Base-by-base conservation (phyloP, 805 yeast species). In the Zygosaccharomyces kombuchaensis region DNA sequence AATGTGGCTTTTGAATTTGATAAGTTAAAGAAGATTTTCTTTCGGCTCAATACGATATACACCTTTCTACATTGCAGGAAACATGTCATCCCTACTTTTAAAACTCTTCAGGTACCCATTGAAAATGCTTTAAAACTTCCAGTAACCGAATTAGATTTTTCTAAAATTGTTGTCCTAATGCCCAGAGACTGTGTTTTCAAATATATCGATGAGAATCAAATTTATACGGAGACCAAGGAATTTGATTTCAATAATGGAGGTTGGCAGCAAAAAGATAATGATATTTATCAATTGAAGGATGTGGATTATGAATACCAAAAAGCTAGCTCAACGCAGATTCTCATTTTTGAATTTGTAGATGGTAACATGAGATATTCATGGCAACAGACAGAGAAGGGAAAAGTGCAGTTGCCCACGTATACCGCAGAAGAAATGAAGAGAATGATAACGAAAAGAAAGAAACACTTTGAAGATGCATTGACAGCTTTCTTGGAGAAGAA, bases 271-370 rank as follows among this genome's bases (percentile, higher is more conserved):
- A 76, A 77, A 37, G 80, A 78, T 34, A 65, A 69, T 9, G 84
- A 78, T 57, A 68, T 77, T 34, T 77, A 71, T 45, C 70, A 76
- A 37, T 65, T 79, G 16, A 74, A 77, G 48, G 65, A 69, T 36
- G 44, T 63, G 8, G 67, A 66, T 3, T 57, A 50, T 12, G 66
- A 62, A 12, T 58, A 55, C 6, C 68, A 68, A 9, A 62, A 61
- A 10, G 59, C 56, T 4, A 60, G 58, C 9, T 62, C 71, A 0
- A 70, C 73, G 16, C 89, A 82, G 52, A 57, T 86, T 7, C 68
- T 90, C 22, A 71, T 87, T 1, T 84, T 90, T 58, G 90, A 84
- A 52, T 87, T 90, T 62, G 72, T 78, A 13, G 96, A 90, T 62
- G 86, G 84, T 10, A 71, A 74, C 47, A 59, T 75, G 56, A 53